Conservation (phyloP, 1,284 basidiomycete species). For the Rhizoctonia solani region DNA sequence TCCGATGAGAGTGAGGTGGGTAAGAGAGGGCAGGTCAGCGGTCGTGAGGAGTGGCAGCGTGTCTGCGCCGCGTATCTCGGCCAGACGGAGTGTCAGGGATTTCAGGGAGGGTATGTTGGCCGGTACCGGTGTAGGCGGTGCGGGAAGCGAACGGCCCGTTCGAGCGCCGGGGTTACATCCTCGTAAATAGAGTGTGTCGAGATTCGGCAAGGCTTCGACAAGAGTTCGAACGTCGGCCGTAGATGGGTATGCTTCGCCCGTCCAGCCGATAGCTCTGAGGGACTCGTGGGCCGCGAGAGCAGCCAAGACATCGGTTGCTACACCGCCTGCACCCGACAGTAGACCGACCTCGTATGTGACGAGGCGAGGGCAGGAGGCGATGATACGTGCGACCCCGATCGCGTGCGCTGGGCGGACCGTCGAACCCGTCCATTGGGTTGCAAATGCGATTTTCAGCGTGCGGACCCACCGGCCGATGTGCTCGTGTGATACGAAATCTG, state of each 20-base stretch:
- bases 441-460: constrained; percentile 11
- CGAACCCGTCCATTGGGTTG: constrained; percentile 21
- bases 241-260: constrained; percentile 20
- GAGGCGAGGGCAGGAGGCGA: constrained; percentile 18
- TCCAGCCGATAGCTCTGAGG: constrained; percentile 25
- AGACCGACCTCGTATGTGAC: constrained; percentile 16
- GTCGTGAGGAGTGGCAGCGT: constrained; percentile 11
- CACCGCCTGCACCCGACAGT: constrained; percentile 3
- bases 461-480: constrained; percentile 14
- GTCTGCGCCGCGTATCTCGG: constrained; percentile 26
- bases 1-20: constrained; percentile 8
- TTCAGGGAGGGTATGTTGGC: neutral
- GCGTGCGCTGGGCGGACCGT: constrained; percentile 10
- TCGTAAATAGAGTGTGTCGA: constrained; percentile 25
- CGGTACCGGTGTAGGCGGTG: constrained; percentile 8
- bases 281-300: constrained; percentile 6
- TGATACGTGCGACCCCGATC: constrained; percentile 8
- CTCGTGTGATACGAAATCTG: neutral
- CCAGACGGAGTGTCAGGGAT: constrained; percentile 11
- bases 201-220: constrained; percentile 1
- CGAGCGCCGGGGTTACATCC: constrained; percentile 20
- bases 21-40: constrained; percentile 7
- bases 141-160: neutral
- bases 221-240: constrained; percentile 14
- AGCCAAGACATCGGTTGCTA: neutral